Conservation (phyloP, 176 grass and related monocot species). For the Poa annua region DNA sequence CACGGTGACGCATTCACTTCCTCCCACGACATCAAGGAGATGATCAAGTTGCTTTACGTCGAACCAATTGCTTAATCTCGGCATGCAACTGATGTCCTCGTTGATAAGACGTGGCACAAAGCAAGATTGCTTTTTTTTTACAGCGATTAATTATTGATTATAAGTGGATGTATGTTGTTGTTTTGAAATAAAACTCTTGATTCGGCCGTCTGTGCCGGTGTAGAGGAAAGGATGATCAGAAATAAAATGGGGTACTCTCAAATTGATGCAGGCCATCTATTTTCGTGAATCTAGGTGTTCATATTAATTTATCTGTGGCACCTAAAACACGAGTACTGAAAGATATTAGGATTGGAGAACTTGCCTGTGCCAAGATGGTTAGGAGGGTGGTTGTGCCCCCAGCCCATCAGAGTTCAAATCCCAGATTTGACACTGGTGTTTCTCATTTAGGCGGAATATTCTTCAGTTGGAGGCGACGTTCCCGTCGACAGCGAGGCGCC, state of each 20-base stretch:
- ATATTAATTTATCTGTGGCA: neutral
- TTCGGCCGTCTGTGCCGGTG: neutral
- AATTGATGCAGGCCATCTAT: neutral
- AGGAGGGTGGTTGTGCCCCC: too few species aligned
- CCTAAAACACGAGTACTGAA: too few species aligned
- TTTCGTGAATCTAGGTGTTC: neutral
- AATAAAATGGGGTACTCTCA: neutral
- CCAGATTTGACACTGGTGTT: too few species aligned
- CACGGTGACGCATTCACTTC: constrained; percentile 31
- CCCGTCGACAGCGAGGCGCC: too few species aligned
- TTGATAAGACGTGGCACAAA: neutral
- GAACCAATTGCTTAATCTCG: neutral
- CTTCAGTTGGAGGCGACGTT: too few species aligned
- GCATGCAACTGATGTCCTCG: neutral
- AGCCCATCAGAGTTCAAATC: too few species aligned
- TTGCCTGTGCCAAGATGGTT: too few species aligned
- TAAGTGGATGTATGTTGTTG: neutral
- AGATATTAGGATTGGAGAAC: too few species aligned
- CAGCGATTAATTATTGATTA: neutral
- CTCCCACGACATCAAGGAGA: constrained; percentile 39
- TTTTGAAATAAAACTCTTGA: neutral
- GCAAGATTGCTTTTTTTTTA: neutral
- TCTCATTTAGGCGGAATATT: too few species aligned
- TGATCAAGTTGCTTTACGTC: constrained; percentile 22
- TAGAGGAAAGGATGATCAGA: neutral